phyloP scores from a whole-genome alignment of 2,329 filamentous ascomycete genomes.

The Ciborinia camelliae region DNA sequence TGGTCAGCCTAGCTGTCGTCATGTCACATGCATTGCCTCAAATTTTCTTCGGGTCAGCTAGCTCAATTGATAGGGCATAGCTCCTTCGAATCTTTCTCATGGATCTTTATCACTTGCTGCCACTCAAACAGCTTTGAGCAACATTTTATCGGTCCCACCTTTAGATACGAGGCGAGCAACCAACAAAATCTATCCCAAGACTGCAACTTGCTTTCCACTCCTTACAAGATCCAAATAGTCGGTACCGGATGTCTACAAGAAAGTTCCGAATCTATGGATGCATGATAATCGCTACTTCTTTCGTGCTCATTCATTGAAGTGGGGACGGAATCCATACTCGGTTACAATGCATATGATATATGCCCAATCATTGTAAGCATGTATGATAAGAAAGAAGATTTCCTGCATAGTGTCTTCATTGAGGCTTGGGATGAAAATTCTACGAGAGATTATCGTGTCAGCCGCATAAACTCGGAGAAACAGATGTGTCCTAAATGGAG shows the following conservation, averaged over 20 bases:
- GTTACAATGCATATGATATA: conserved; percentile 1
- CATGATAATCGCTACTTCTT: not conserved
- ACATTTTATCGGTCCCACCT: not conserved
- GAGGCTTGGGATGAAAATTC: not conserved
- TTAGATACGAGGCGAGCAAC: not conserved
- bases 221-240: not conserved
- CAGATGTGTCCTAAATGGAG: not conserved
- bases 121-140: not conserved
- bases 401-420: not conserved
- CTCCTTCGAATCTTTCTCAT: not conserved
- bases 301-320: not conserved
- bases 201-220: not conserved
- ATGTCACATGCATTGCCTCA: not conserved
- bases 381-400: not conserved
- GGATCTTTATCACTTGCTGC: not conserved
- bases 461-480: conserved; percentile 5
- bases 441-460: conserved; percentile 4
- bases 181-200: not conserved
- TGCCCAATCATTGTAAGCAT: conserved; percentile 2
- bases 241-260: conserved; percentile 9
- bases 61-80: not conserved
- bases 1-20: not conserved
- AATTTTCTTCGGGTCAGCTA: not conserved
- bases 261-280: conserved; percentile 8
- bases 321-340: not conserved